Base-by-base conservation (phyloP, 208 protist species). In the Leishmania turanica region DNA sequence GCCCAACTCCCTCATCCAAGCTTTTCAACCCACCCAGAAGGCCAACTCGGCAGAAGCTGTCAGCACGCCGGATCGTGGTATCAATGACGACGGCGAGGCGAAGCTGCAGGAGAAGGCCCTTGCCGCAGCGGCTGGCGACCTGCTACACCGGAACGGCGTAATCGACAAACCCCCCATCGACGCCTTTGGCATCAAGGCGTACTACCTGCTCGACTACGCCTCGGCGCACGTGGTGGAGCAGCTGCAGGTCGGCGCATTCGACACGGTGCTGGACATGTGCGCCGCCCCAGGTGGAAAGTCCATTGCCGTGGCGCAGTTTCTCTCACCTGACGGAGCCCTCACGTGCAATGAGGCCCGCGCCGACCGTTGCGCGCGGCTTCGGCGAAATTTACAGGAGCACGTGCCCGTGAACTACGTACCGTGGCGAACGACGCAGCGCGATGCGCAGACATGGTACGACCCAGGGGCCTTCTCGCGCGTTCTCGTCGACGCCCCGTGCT, bases 401-500 rank as follows among this genome's bases (percentile, higher is more conserved):
- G 76, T 98, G 27, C 95, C 92, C 27, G 70, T 77, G 0, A 95
- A 95, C 68, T 94, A 84, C 75, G 85, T 94, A 0, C 88, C 86
- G 60, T 89, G 90, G 74, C 77, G 78, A 9, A 81, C 95, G 40
- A 93, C 87, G 53, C 88, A 95, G 85, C 92, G 93, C 60, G 88
- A 96, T 58, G 91, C 91, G 40, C 82, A 88, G 77, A 94, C 87
- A 60, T 97, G 90, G 88, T 87, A 93, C 79, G 82, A 85, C 80
- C 92, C 92, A 5, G 84, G 77, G 5, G 80, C 85, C 42, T 98
- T 91, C 86, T 87, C 90, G 60, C 88, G 92, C 24, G 90, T 99
- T 47, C 85, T 99, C 3, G 89, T 96, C 64, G 97, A 99, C 73
- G 96, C 96, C 54, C 96, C 96, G 37, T 99, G 98, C 89, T 95